Evolutionary conservation across 2,329 filamentous ascomycete species (phyloP).

Genomic region (Monosporascus sp.): DNA sequence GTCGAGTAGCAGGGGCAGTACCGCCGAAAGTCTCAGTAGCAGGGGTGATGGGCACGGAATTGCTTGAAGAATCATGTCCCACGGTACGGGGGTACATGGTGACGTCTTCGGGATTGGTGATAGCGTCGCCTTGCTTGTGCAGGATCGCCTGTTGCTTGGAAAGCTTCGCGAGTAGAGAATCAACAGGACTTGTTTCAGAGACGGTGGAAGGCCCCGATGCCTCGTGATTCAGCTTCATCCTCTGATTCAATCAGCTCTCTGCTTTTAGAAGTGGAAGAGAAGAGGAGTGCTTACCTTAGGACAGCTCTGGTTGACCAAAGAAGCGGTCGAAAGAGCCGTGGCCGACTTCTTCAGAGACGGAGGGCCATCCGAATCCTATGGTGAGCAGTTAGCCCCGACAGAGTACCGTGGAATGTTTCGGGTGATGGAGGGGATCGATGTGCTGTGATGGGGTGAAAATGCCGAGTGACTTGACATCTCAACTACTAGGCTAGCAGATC

Average conservation of each 20-base stretch:
- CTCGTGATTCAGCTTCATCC: constrained; percentile 44
- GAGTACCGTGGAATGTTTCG: not conserved
- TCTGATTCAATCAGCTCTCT: constrained; percentile 28
- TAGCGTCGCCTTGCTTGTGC: constrained; percentile 51
- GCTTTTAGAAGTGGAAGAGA: not conserved
- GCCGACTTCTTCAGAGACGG: constrained; percentile 36
- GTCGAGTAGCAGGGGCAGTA: constrained; percentile 43
- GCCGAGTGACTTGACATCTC: not conserved
- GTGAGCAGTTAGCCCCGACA: constrained; percentile 1
- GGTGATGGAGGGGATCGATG: not conserved
- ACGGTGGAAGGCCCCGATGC: constrained; percentile 19
- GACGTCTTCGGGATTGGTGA: constrained; percentile 37
- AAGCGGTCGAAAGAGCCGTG: constrained; percentile 45
- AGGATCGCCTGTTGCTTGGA: constrained; percentile 64
- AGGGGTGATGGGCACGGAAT: constrained; percentile 58
- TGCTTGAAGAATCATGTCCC: constrained; percentile 48
- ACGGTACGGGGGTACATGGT: constrained; percentile 27
- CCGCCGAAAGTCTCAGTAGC: constrained; percentile 48
- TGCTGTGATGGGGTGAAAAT: not conserved
- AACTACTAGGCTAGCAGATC: not conserved
- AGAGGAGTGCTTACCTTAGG: constrained; percentile 40
- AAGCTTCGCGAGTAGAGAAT: constrained; percentile 67
- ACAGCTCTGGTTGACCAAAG: constrained; percentile 48
- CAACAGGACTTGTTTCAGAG: constrained; percentile 51
- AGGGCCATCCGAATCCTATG: constrained; percentile 17